Percentiles rank a stretch among this genome's conserved stretches.
phyloP scores from a whole-genome alignment of 805 yeast species.

The Wickerhamiella brachini region DNA sequence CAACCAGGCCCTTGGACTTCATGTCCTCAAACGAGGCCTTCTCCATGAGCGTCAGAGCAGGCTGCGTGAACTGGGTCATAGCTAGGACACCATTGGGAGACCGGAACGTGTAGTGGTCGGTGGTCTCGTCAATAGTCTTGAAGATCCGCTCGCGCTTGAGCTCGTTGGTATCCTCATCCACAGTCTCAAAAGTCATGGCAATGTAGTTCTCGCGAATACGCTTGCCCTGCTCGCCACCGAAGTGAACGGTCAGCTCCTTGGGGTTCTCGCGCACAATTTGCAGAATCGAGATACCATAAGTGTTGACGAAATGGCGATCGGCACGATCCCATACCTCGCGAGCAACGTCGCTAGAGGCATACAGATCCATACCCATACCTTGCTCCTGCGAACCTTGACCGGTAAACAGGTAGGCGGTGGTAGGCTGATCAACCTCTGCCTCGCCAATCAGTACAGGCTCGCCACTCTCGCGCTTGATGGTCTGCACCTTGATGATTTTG shows the following conservation, averaged over 20 bases:
- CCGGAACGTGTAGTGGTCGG: constrained; percentile 76
- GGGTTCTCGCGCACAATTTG: constrained; percentile 95
- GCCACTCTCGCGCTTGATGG: constrained; percentile 69
- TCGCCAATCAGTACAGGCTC: constrained; percentile 75
- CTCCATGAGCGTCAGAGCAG: constrained; percentile 98
- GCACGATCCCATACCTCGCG: constrained; percentile 96
- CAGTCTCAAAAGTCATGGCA: constrained; percentile 94
- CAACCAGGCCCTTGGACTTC: constrained; percentile 90
- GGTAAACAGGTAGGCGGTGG: constrained; percentile 90
- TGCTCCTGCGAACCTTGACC: constrained; percentile 99
- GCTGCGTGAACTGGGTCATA: constrained; percentile 98
- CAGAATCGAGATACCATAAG: constrained; percentile 93
- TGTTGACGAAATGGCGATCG: constrained; percentile 77
- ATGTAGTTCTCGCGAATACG: constrained; percentile 87
- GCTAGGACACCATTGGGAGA: constrained; percentile 92
- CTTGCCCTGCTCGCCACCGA: constrained; percentile 97
- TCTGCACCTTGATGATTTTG: constrained; percentile 86
- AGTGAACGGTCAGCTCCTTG: constrained; percentile 84
- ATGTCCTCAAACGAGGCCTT: constrained; percentile 97
- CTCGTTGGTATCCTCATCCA: constrained; percentile 60
- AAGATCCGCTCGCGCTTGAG: constrained; percentile 87
- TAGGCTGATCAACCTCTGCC: constrained; percentile 98
- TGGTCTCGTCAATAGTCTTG: constrained; percentile 71
- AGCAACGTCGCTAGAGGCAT: constrained; percentile 82
- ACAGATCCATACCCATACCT: constrained; percentile 99